Percentiles rank a stretch among this genome's conserved stretches.
phyloP scores from a whole-genome alignment of 805 yeast genomes.

The Myxozyma melibiosi region DNA sequence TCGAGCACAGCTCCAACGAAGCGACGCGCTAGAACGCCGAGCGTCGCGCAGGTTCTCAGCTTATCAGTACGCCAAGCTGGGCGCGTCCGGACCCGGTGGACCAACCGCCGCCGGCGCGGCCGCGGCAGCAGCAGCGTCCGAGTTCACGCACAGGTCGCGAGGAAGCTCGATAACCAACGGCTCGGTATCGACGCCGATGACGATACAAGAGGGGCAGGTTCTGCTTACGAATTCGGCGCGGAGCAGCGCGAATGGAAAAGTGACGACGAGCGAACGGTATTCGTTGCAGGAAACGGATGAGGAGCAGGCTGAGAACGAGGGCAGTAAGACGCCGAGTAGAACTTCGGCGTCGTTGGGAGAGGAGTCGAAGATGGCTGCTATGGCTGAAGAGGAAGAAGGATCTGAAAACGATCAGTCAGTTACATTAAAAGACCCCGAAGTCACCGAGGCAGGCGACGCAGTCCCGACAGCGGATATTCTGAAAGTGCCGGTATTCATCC shows the following conservation, averaged over 20 bases:
- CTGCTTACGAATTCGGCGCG: neutral
- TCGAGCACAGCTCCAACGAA: conserved; percentile 73
- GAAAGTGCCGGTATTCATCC: conserved; percentile 33
- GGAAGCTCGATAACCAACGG: conserved; percentile 3
- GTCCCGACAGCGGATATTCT: neutral
- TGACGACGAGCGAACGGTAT: neutral
- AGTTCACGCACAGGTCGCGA: neutral
- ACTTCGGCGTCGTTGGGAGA: too few relatives aligned
- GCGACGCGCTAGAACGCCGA: conserved; percentile 81
- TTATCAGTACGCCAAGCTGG: conserved; percentile 79
- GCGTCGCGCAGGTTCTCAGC: conserved; percentile 95
- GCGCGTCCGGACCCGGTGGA: conserved; percentile 15
- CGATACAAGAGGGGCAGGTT: conserved; percentile 9
- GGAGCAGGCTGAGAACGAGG: neutral
- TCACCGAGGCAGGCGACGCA: neutral
- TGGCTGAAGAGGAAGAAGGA: neutral
- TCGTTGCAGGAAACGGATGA: conserved; percentile 1
- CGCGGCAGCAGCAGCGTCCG: too few relatives aligned
- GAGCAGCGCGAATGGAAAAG: neutral
- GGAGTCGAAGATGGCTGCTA: neutral
- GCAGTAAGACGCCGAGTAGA: neutral
- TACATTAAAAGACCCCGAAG: neutral
- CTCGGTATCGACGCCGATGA: neutral
- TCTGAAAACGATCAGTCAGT: neutral
- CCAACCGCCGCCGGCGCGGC: neutral